Base-by-base conservation (phyloP, 148 eudicot genomes). In the Camellia lanceoleosa region DNA sequence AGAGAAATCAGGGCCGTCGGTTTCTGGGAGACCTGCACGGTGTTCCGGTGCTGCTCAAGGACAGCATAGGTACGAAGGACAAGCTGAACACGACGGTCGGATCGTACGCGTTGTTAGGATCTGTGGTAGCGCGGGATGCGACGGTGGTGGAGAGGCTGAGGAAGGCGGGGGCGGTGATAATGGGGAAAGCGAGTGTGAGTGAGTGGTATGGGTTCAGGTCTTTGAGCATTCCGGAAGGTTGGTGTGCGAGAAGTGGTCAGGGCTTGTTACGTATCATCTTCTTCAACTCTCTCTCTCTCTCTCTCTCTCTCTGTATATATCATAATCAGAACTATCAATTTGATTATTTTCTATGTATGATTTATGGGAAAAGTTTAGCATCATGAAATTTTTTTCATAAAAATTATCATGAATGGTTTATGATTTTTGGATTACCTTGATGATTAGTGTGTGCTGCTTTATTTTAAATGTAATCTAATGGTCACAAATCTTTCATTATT, bases 1-100 rank as follows among this genome's bases (percentile, higher is more conserved):
- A 30, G 14, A 74, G 54, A 8, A 65, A 73, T 42, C 14, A 8
- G 80, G 66, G 80, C 60, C 63, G 42, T 18, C 5, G 49, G 60
- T 52, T 13, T 0, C 56, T 81, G 64, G 80, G 84, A 30, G 81
- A 76, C 51, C 64, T 93, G 79, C 97, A 91, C 67, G 97, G 97
- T 4, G 76, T 93, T 3, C 93, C 97, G 11, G 89, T 93, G 81
- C 77, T 91, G 68, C 78, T 93, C 41, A 93, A 91, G 88, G 97
- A 91, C 78, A 90, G 81, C 0, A 87, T 93, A 3, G 84, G 67
- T 3, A 93, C 94, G 0, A 73, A 58, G 4, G 97, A 93, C 62
- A 77, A 77, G 82, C 71, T 93, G 64, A 87, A 89, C 61, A 91
- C 94, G 13, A 91, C 94, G 2, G 94, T 86, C 0, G 97, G 97